Percentiles rank a stretch among this genome's conserved stretches.
These are phyloP conservation scores for Leptographium radiaticola DNA, from an alignment of 2,329 filamentous ascomycete genomes.

Conservation along the genomic window DNA sequence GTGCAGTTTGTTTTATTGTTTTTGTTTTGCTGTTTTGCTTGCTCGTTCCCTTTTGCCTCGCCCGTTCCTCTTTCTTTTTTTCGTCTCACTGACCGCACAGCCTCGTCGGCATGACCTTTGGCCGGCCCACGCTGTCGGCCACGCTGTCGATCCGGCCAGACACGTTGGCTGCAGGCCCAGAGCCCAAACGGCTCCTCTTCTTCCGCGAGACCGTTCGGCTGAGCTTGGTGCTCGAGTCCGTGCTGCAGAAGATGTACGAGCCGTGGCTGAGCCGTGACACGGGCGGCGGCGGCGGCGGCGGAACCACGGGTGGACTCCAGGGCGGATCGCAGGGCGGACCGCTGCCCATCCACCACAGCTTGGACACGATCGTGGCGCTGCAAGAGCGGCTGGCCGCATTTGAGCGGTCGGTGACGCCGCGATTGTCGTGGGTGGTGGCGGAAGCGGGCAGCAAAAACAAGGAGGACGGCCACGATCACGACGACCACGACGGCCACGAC, in stretches of 20 bases:
- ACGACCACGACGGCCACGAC: no score
- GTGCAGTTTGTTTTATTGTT: not conserved
- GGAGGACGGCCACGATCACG: not conserved
- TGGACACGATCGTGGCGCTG: constrained; percentile 6
- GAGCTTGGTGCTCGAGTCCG: constrained; percentile 5
- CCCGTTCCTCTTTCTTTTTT: no score
- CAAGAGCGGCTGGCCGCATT: constrained; percentile 7
- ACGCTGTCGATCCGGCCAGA: constrained; percentile 3
- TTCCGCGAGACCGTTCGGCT: constrained; percentile 5
- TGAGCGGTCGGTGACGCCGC: constrained; percentile 3
- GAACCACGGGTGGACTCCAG: not conserved
- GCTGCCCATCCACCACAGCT: constrained; percentile 2
- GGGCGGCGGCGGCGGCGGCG: not conserved
- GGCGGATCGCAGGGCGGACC: not conserved
- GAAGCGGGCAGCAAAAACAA: not conserved
- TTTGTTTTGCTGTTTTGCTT: not conserved
- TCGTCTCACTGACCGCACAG: not conserved
- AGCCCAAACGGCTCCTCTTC: constrained; percentile 3
- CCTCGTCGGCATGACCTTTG: constrained; percentile 9
- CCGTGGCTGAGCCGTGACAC: constrained; percentile 6
- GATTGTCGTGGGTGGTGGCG: constrained; percentile 3
- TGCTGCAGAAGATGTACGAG: constrained; percentile 8
- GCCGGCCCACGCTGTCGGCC: constrained; percentile 7
- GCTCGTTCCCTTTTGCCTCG: not conserved
- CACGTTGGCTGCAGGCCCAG: not conserved